Evolutionary conservation across 192 early-diverging fungal genomes (phyloP).

Genomic region (Fimicolochytrium jonesii): DNA sequence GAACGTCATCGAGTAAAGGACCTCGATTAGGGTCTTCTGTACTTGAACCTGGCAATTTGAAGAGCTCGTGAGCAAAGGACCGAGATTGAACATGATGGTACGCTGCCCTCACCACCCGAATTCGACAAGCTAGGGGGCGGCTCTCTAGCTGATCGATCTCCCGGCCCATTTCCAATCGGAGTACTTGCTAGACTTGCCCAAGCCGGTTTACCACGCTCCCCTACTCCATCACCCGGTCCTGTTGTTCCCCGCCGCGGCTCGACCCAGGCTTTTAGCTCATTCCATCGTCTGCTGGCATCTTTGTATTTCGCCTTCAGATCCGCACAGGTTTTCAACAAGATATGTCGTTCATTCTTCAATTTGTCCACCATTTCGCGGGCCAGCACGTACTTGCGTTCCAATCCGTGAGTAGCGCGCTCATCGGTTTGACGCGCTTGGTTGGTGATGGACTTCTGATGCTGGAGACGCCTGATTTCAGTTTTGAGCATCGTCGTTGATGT

Average conservation of each 20-base stretch:
- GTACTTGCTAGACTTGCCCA: conserved; percentile 28
- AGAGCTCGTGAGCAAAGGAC: no score
- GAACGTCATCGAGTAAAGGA: no score
- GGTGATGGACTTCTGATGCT: conserved; percentile 24
- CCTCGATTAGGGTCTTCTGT: no score
- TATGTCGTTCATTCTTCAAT: conserved; percentile 38
- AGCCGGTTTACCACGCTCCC: no score
- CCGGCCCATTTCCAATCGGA: no score
- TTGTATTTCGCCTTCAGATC: conserved; percentile 30
- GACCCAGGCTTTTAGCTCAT: neutral
- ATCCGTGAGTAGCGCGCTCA: conserved; percentile 23
- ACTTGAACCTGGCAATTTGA: no score
- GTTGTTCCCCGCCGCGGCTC: no score
- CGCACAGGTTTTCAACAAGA: conserved; percentile 27
- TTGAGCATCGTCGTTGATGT: conserved; percentile 44
- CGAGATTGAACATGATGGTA: no score
- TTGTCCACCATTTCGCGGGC: conserved; percentile 41
- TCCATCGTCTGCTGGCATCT: neutral
- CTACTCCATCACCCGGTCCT: neutral
- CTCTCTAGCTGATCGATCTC: no score
- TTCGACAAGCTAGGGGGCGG: no score
- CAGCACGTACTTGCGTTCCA: conserved; percentile 42
- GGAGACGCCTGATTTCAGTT: conserved; percentile 42
- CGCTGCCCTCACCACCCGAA: no score
- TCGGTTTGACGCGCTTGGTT: conserved; percentile 24